phyloP scores from a whole-genome alignment of 2,329 filamentous ascomycete genomes.

The Ceratocystis alfenasii region DNA sequence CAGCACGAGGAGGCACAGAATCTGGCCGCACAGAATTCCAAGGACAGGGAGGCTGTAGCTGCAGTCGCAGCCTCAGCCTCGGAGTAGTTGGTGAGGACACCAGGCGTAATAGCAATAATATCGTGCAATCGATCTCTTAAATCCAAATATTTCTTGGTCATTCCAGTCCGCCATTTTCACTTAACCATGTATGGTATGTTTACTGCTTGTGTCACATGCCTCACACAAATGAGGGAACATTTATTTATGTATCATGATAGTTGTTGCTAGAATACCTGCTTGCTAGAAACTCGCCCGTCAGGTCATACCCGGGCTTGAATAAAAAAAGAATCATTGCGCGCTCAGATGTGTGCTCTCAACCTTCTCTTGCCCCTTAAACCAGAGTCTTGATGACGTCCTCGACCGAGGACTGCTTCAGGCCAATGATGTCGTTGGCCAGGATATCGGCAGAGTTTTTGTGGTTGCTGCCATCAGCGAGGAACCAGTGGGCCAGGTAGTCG shows the following conservation, averaged over 20 bases:
- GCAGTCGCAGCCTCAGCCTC: not conserved
- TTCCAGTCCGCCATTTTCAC: too few relatives aligned
- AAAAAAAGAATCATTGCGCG: not conserved
- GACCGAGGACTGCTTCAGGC: conserved; percentile 7
- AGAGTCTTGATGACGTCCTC: conserved; percentile 13
- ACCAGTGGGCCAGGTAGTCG: conserved; percentile 13
- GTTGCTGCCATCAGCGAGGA: conserved; percentile 12
- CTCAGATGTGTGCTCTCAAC: not conserved
- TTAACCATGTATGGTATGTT: too few relatives aligned
- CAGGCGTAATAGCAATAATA: too few relatives aligned
- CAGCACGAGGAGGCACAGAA: conserved; percentile 12
- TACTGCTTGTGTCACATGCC: too few relatives aligned
- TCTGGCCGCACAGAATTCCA: not conserved
- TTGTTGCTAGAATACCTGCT: conserved; percentile 6
- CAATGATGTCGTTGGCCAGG: conserved; percentile 13
- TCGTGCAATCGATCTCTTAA: too few relatives aligned
- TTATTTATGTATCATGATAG: not conserved
- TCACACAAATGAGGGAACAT: not conserved
- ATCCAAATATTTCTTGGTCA: too few relatives aligned
- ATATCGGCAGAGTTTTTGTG: conserved; percentile 6
- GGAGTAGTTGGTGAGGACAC: too few relatives aligned
- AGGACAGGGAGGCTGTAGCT: not conserved
- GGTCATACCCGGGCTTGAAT: not conserved
- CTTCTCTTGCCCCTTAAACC: not conserved
- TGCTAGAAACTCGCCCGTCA: not conserved